These are phyloP conservation scores for Phytophthora cryptogea DNA, from an alignment of 352 stramenopile species.

Conservation along the genomic window DNA sequence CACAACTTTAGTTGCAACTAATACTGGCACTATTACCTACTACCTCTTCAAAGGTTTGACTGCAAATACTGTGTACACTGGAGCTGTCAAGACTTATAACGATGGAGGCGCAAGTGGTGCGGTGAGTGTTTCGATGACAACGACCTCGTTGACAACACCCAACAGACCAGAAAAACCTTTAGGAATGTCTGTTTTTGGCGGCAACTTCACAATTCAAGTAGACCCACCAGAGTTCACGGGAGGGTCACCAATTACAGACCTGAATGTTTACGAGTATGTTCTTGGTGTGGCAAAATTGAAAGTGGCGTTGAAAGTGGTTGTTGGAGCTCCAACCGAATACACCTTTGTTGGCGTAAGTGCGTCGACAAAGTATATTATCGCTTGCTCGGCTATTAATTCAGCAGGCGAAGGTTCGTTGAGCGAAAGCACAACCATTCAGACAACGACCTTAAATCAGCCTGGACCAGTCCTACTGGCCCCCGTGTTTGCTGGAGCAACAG, in stretches of 20 bases:
- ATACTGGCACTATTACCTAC: conserved; percentile 16
- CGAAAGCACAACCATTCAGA: conserved; percentile 28
- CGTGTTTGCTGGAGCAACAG: conserved; percentile 26
- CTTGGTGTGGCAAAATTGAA: conserved; percentile 24
- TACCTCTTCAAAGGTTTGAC: conserved; percentile 47
- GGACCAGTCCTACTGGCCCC: conserved; percentile 38
- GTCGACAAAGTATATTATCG: conserved; percentile 43
- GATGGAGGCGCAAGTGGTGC: conserved; percentile 35
- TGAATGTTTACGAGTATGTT: conserved; percentile 50
- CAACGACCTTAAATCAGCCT: conserved; percentile 37
- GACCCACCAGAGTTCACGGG: conserved; percentile 44
- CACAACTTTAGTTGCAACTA: conserved; percentile 19
- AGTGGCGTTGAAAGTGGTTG: conserved; percentile 23
- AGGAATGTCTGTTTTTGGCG: conserved; percentile 47
- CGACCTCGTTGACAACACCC: conserved; percentile 22
- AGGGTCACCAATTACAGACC: conserved; percentile 34
- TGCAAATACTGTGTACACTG: conserved; percentile 37
- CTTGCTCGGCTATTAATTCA: conserved; percentile 44
- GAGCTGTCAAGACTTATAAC: conserved; percentile 42
- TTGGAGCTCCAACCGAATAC: conserved; percentile 12
- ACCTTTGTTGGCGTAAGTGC: conserved; percentile 37
- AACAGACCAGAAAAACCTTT: conserved; percentile 32
- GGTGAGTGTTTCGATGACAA: conserved; percentile 28
- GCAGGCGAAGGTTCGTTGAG: conserved; percentile 43
- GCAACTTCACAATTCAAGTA: conserved; percentile 64